phyloP scores from a whole-genome alignment of 306 rosid species.

The Gastrolobium villosum region DNA sequence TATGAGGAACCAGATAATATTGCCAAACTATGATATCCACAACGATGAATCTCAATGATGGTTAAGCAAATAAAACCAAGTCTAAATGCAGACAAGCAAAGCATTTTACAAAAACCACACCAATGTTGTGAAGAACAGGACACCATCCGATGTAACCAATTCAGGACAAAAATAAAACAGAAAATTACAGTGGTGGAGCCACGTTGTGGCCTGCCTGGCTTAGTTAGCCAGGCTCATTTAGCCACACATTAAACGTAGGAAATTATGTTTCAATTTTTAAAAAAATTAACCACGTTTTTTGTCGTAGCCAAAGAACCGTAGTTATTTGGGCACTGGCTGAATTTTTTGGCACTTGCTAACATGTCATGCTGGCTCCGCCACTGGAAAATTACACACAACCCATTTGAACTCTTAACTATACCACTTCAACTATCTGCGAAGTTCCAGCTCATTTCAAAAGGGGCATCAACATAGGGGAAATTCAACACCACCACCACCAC shows the following conservation, averaged over 20 bases:
- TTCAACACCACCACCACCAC: neutral
- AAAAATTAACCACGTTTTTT: too few relatives aligned
- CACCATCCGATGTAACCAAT: neutral
- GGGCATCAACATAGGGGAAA: neutral
- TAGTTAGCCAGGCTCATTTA: too few relatives aligned
- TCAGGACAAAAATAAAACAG: neutral
- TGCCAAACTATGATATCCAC: neutral
- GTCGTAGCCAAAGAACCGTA: too few relatives aligned
- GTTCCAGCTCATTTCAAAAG: neutral
- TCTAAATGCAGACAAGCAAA: neutral
- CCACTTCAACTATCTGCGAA: constrained; percentile 14
- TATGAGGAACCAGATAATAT: neutral
- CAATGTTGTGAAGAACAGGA: neutral
- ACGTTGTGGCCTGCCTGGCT: too few relatives aligned
- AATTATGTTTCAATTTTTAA: too few relatives aligned
- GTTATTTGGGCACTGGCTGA: too few relatives aligned
- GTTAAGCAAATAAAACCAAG: constrained; percentile 12
- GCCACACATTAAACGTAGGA: too few relatives aligned
- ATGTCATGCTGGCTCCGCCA: too few relatives aligned
- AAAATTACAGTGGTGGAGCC: too few relatives aligned
- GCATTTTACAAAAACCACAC: neutral
- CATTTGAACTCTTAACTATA: neutral
- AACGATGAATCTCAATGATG: neutral
- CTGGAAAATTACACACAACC: neutral
- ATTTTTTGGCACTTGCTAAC: too few relatives aligned